Conservation (phyloP, 2,329 filamentous ascomycete species). For the Penicillium palitans region DNA sequence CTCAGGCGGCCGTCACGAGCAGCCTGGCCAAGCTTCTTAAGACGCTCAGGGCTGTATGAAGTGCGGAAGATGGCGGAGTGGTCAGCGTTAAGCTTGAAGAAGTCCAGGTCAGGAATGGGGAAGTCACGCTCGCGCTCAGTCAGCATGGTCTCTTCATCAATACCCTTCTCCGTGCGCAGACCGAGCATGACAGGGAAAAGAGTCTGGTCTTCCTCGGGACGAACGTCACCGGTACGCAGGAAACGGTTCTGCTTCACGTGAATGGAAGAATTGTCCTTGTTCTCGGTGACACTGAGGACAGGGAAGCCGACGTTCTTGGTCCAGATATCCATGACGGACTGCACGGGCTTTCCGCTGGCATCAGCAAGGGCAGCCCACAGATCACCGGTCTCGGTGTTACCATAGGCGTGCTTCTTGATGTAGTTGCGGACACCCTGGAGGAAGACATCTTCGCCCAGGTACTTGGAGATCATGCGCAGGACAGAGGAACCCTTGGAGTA, state of each 20-base stretch:
- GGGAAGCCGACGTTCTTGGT: conserved; percentile 95
- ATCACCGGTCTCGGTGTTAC: conserved; percentile 88
- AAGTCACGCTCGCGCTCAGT: conserved; percentile 72
- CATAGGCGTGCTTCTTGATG: conserved; percentile 94
- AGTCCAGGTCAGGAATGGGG: conserved; percentile 75
- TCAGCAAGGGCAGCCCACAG: conserved; percentile 85
- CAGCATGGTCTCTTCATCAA: conserved; percentile 75
- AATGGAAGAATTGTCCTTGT: conserved; percentile 68
- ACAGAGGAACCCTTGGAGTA: conserved; percentile 97
- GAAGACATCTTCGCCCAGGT: conserved; percentile 88
- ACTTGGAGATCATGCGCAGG: conserved; percentile 94
- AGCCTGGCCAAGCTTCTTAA: conserved; percentile 83
- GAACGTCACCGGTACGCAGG: conserved; percentile 86
- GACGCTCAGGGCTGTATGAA: conserved; percentile 77
- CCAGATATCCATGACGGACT: conserved; percentile 92
- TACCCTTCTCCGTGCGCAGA: conserved; percentile 77
- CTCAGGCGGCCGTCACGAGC: conserved; percentile 77
- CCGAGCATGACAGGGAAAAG: conserved; percentile 89
- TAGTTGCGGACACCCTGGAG: conserved; percentile 88
- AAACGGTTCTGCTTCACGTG: conserved; percentile 94
- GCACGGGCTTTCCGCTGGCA: conserved; percentile 87
- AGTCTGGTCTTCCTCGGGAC: conserved; percentile 85
- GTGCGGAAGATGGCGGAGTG: conserved; percentile 92
- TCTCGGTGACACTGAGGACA: conserved; percentile 81
- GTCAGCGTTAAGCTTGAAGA: conserved; percentile 96